These are phyloP conservation scores for Fraxinus cuspidata DNA, from an alignment of 257 asterid species.

Conservation along the genomic window DNA sequence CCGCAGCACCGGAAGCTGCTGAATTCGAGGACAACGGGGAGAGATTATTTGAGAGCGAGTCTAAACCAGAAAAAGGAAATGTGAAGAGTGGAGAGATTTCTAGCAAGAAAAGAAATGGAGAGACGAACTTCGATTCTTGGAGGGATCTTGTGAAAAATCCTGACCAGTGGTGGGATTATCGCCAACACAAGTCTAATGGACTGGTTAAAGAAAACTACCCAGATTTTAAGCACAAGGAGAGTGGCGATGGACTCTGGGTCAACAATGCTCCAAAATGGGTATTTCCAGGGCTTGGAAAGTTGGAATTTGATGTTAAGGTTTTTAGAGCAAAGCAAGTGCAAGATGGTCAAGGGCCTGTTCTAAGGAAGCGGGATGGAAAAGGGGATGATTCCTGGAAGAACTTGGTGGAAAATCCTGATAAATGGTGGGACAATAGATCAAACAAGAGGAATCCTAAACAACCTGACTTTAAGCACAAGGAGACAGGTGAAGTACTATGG, in stretches of 20 bases:
- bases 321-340: conserved; percentile 22
- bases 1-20: not conserved
- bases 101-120: conserved; percentile 33
- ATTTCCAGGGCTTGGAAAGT: conserved; percentile 44
- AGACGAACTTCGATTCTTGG: conserved; percentile 46
- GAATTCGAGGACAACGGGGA: conserved; percentile 9
- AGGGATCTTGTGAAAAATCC: conserved; percentile 69
- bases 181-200: conserved; percentile 57
- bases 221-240: conserved; percentile 72
- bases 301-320: conserved; percentile 53
- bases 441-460: conserved; percentile 43
- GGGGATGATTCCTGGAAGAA: conserved; percentile 54
- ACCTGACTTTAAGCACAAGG: conserved; percentile 72
- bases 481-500: conserved; percentile 59
- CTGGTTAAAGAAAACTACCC: conserved; percentile 58
- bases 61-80: conserved; percentile 6
- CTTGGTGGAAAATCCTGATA: conserved; percentile 59
- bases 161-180: conserved; percentile 72
- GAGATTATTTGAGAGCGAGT: not conserved
- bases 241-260: conserved; percentile 61
- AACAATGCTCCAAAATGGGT: conserved; percentile 59
- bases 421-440: conserved; percentile 69
- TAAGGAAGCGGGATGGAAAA: conserved; percentile 17
- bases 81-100: conserved; percentile 22
- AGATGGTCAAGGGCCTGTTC: conserved; percentile 11